Base-by-base conservation (phyloP, 176 grass and related monocot species). In the Tillandsia fasciculata region DNA sequence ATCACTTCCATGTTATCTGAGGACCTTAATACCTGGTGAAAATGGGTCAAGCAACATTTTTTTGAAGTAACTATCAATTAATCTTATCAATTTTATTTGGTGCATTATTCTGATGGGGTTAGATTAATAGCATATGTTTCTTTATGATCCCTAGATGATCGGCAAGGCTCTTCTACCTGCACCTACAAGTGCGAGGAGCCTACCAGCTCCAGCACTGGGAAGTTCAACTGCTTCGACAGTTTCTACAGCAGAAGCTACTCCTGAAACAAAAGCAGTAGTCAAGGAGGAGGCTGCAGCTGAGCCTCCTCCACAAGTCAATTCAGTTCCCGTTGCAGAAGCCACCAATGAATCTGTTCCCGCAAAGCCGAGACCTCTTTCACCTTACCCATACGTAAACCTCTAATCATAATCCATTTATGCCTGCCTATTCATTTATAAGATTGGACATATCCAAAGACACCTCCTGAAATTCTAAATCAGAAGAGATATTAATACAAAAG, bases 141-240 rank as follows among this genome's bases (percentile, higher is more conserved):
- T 72, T 48, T 11, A 15, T 52, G 56, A 77, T 72, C 33, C 59
- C 17, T 76, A 92, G 93, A 91, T 90, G 83, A 97, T 97, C 10
- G 93, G 89, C 23, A 87, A 92, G 71, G 86, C 93, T 81, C 70
- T 97, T 71, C 70, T 92, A 66, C 84, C 93, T 47, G 71, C 64
- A 64, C 42, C 83, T 65, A 72, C 68, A 74, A 78, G 58, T 68
- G 15, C 51, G 53, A 91, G 88, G 80, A 91, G 66, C 71, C 80
- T 88, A 75, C 88, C 85, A 68, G 72, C 79, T 59, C 48, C 65
- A 68, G 66, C 68, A 56, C 54, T 47, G 18, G 77, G 56, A 59
- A 49, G 29, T 56, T 65, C 76, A 70, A 59, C 72, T 61, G 58
- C 56, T 53, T 65, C 61, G 48, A 68, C 75, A 15, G 50, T 48